Evolutionary conservation across 2,329 filamentous ascomycete species (phyloP).

Genomic region (Clonostachys rhizophaga): DNA sequence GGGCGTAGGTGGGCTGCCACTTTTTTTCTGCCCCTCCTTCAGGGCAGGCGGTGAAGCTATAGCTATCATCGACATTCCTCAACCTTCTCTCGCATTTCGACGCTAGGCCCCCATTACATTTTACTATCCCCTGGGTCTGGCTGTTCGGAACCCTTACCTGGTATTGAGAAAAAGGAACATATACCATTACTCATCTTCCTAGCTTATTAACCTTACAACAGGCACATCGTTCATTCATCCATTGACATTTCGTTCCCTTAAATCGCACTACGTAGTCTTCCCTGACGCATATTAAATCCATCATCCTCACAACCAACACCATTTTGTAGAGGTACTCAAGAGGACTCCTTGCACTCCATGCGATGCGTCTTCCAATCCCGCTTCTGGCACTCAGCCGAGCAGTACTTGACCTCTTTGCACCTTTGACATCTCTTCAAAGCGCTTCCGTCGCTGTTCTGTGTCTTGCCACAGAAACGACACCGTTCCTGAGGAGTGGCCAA

Average conservation of each 20-base stretch:
- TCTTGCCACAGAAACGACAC: constrained; percentile 30
- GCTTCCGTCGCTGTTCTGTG: constrained; percentile 15
- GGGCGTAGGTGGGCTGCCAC: constrained; percentile 7
- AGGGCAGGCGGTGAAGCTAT: background rate
- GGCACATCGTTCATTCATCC: background rate
- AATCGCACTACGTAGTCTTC: background rate
- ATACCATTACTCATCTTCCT: no score
- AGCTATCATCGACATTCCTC: no score
- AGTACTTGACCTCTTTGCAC: constrained; percentile 43
- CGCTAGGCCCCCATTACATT: no score
- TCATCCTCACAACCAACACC: no score
- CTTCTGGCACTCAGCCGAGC: constrained; percentile 46
- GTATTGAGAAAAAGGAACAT: no score
- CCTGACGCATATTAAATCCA: no score
- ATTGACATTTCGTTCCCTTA: background rate
- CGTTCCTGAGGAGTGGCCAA: constrained; percentile 8
- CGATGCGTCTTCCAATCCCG: constrained; percentile 49
- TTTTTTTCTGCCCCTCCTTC: constrained; percentile 8
- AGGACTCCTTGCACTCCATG: constrained; percentile 26
- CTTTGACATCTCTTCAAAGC: constrained; percentile 35
- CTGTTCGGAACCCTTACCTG: no score
- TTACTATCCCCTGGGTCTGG: no score
- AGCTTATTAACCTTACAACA: no score
- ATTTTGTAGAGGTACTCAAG: no score
- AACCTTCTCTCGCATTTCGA: no score